A percentile compares a stretch with the other conserved stretches of the same genome.
phyloP scores from a whole-genome alignment of 805 yeast species.

The Starmerella bombicola region DNA sequence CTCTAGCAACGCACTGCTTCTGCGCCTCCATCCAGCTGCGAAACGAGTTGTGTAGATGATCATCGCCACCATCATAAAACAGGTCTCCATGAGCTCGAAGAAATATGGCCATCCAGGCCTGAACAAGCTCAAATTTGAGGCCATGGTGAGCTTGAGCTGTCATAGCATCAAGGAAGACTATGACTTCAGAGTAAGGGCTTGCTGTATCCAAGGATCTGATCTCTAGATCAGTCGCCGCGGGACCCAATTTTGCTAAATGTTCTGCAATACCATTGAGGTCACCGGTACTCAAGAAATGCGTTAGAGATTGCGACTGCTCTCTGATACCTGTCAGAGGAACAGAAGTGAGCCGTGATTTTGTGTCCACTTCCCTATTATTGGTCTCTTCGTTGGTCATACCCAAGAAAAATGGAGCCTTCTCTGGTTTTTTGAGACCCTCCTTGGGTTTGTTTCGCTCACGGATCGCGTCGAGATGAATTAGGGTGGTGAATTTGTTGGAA shows the following conservation, averaged over 20 bases:
- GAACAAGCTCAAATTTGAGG: slow-evolving; percentile 59
- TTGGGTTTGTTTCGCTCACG: slow-evolving; percentile 78
- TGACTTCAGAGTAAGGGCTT: slow-evolving; percentile 57
- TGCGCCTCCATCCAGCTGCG: slow-evolving; percentile 39
- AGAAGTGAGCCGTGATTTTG: background rate
- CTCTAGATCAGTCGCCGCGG: slow-evolving; percentile 73
- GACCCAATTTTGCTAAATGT: slow-evolving; percentile 49
- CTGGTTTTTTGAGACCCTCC: slow-evolving; percentile 77
- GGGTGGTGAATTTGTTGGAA: slow-evolving; percentile 62
- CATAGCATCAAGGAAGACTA: slow-evolving; percentile 55
- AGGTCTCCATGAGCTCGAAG: slow-evolving; percentile 76
- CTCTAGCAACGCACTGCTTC: slow-evolving; percentile 32
- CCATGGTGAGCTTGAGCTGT: slow-evolving; percentile 45
- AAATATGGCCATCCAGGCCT: slow-evolving; percentile 67
- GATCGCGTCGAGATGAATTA: slow-evolving; percentile 71
- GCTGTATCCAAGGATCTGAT: slow-evolving; percentile 56
- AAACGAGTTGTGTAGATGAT: slow-evolving; percentile 36
- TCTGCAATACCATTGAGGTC: slow-evolving; percentile 41
- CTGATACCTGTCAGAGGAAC: slow-evolving; percentile 14
- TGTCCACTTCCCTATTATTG: background rate
- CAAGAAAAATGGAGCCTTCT: slow-evolving; percentile 70
- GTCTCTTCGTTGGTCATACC: slow-evolving; percentile 27
- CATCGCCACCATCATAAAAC: slow-evolving; percentile 29
- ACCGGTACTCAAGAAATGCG: slow-evolving; percentile 13
- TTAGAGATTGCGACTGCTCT: slow-evolving; percentile 20